Evolutionary conservation across 2,329 filamentous ascomycete genomes (phyloP).

Genomic region (Diaporthe sp.): DNA sequence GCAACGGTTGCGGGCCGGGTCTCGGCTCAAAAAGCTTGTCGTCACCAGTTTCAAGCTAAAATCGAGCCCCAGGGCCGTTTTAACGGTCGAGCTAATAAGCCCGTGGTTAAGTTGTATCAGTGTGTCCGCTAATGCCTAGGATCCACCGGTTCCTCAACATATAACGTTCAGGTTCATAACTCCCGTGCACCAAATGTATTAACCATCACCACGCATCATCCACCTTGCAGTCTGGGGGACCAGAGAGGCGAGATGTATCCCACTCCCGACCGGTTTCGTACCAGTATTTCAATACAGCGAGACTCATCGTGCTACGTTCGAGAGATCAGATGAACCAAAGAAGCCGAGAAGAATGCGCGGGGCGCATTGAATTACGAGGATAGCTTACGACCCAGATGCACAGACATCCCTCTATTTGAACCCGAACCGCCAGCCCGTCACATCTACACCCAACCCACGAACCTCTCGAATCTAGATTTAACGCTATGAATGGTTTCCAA

Average conservation of each 20-base stretch:
- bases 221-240: no score
- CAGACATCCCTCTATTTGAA: not conserved
- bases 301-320: no score
- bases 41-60: not conserved
- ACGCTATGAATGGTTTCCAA: not conserved
- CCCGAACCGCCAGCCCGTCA: not conserved
- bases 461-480: not conserved
- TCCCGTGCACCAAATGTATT: no score
- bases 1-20: not conserved
- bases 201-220: no score
- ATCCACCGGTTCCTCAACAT: not conserved
- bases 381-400: not conserved
- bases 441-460: not conserved
- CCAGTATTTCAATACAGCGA: no score
- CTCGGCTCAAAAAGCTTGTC: slow-evolving; percentile 7
- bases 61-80: not conserved
- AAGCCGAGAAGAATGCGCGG: no score
- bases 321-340: no score
- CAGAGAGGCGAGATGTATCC: no score
- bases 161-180: no score
- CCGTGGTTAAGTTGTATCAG: not conserved
- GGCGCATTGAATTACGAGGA: no score
- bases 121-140: not conserved
- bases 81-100: not conserved
- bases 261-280: no score